Evolutionary conservation across 2,329 filamentous ascomycete species (phyloP).

Genomic region (Myriangium duriaei): DNA sequence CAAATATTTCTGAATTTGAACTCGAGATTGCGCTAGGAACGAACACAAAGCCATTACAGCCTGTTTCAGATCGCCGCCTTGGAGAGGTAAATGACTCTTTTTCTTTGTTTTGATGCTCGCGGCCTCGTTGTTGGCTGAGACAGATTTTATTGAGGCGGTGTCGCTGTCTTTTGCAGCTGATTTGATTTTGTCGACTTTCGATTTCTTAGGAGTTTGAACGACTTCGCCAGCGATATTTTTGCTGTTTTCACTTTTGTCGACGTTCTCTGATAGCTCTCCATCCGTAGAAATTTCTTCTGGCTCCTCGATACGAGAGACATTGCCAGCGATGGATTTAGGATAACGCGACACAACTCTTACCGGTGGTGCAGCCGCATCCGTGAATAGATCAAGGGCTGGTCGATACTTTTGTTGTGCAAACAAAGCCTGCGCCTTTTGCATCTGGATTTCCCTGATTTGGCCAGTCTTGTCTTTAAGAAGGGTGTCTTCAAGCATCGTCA

Average conservation of each 20-base stretch:
- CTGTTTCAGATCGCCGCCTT: conserved; percentile 71
- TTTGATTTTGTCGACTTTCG: conserved; percentile 37
- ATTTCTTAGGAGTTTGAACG: conserved; percentile 23
- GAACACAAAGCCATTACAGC: conserved; percentile 74
- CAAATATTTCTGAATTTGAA: conserved; percentile 48
- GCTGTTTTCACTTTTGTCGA: conserved; percentile 10
- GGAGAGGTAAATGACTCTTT: conserved; percentile 34
- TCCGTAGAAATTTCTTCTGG: conserved; percentile 24
- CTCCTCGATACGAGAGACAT: conserved; percentile 51
- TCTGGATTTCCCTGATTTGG: conserved; percentile 73
- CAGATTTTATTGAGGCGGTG: conserved; percentile 47
- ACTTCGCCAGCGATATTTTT: conserved; percentile 21
- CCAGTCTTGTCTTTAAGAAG: conserved; percentile 71
- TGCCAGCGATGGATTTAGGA: conserved; percentile 70
- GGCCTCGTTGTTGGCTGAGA: conserved; percentile 44
- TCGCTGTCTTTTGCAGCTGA: conserved; percentile 36
- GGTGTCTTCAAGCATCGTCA: conserved; percentile 85
- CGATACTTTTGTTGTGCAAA: conserved; percentile 76
- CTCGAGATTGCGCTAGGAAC: conserved; percentile 76
- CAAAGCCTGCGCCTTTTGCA: conserved; percentile 74
- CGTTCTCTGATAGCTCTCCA: conserved; percentile 10
- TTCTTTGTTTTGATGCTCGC: conserved; percentile 39
- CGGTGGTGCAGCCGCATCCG: conserved; percentile 77
- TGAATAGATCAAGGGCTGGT: conserved; percentile 80
- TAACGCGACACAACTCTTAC: conserved; percentile 79